phyloP scores from a whole-genome alignment of 169 alveolate genomes.

The Cryptosporidium xiaoi region DNA sequence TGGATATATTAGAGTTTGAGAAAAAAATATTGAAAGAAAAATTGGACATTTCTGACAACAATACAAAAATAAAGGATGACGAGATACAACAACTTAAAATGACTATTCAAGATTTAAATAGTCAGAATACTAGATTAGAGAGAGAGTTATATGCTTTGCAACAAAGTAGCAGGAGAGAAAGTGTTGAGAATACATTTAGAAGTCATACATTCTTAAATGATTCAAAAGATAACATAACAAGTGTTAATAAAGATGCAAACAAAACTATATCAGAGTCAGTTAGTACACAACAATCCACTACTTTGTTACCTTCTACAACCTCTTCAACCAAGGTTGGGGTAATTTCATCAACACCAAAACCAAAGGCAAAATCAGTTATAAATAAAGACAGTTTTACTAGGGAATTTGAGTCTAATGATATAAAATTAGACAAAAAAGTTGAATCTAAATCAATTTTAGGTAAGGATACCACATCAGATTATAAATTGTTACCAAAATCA shows the following conservation, averaged over 20 bases:
- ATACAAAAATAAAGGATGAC: constrained; percentile 41
- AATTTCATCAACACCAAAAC: constrained; percentile 59
- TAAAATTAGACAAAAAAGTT: neutral
- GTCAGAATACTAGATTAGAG: constrained; percentile 24
- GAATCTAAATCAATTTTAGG: neutral
- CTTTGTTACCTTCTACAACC: constrained; percentile 1
- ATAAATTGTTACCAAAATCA: no score
- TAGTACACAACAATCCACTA: neutral
- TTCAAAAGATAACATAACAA: neutral
- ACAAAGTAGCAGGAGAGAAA: constrained; percentile 51
- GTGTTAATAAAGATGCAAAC: neutral
- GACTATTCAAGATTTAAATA: constrained; percentile 41
- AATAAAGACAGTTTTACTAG: neutral
- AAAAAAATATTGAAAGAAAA: constrained; percentile 29
- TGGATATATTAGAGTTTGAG: constrained; percentile 23
- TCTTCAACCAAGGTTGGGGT: neutral
- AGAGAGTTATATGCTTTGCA: constrained; percentile 33
- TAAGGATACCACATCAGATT: neutral
- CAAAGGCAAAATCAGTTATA: constrained; percentile 25
- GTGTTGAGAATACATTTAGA: constrained; percentile 57
- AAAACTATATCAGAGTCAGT: neutral
- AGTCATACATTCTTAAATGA: neutral
- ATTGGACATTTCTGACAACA: constrained; percentile 23
- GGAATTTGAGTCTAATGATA: constrained; percentile 3
- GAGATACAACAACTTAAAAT: constrained; percentile 57